These are phyloP conservation scores for Arabidopsis lyrata DNA, from an alignment of 441 rosid species.

Conservation along the genomic window DNA sequence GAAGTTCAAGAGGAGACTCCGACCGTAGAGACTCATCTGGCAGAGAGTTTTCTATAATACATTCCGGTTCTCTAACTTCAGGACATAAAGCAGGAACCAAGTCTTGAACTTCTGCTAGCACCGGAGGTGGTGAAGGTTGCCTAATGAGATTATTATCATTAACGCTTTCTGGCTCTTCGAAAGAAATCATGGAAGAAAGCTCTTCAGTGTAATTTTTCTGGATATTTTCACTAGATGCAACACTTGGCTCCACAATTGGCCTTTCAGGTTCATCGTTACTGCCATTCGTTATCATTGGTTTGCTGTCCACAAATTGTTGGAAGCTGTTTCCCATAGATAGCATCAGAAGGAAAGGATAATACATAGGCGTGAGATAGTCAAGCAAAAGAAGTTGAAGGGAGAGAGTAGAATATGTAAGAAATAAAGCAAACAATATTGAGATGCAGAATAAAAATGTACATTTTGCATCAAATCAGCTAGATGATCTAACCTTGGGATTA, in stretches of 20 bases:
- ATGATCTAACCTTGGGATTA: constrained; percentile 74
- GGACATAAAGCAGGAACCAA: constrained; percentile 62
- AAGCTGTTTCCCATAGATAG: constrained; percentile 51
- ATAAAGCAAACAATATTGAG: not conserved
- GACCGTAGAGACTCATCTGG: constrained; percentile 61
- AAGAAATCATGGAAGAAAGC: constrained; percentile 83
- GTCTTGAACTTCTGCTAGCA: constrained; percentile 93
- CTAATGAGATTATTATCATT: constrained; percentile 57
- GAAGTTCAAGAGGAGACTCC: constrained; percentile 86
- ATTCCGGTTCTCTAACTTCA: constrained; percentile 55
- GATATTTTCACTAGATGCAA: constrained; percentile 47
- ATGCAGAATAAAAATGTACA: too few relatives aligned
- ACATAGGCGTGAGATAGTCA: constrained; percentile 36
- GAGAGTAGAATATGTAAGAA: constrained; percentile 14
- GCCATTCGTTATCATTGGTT: constrained; percentile 49
- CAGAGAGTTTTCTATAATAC: constrained; percentile 58
- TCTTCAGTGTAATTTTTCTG: constrained; percentile 56
- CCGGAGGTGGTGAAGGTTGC: constrained; percentile 97
- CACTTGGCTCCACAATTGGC: constrained; percentile 49
- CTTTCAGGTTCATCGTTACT: constrained; percentile 52
- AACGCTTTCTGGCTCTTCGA: constrained; percentile 70
- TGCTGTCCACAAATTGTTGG: constrained; percentile 51
- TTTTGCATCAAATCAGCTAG: not conserved
- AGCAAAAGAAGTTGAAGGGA: constrained; percentile 21
- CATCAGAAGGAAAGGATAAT: constrained; percentile 38